These are phyloP conservation scores for Collybia sordida DNA, from an alignment of 768 basidiomycete species.

Conservation along the genomic window DNA sequence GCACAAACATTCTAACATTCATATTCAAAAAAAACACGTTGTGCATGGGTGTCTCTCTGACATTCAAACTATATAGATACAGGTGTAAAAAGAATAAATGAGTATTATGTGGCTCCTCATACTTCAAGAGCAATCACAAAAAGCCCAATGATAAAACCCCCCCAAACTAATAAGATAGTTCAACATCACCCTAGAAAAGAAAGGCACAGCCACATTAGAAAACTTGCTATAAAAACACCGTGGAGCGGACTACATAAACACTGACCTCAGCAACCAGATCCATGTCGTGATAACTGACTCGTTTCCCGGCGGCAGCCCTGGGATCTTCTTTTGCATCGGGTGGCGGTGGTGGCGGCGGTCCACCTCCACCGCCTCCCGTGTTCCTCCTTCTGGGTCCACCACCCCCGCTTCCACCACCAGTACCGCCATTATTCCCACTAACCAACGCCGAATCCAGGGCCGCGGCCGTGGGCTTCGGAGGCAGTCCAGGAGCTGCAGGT, in stretches of 20 bases:
- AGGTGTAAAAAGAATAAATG: slow-evolving; percentile 1
- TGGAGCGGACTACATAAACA: slow-evolving; percentile 10
- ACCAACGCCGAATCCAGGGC: slow-evolving; percentile 51
- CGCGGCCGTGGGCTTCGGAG: slow-evolving; percentile 70
- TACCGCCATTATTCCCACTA: slow-evolving; percentile 43
- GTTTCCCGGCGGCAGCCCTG: slow-evolving; percentile 81
- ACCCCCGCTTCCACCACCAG: slow-evolving; percentile 36
- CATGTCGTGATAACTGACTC: slow-evolving; percentile 95
- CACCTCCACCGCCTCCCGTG: slow-evolving; percentile 35
- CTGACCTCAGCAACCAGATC: slow-evolving; percentile 82
- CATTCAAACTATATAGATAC: slow-evolving; percentile 1
- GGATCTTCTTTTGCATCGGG: slow-evolving; percentile 93
- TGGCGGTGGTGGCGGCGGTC: slow-evolving; percentile 75
- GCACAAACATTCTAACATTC: too few relatives aligned
- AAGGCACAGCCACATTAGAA: slow-evolving; percentile 6
- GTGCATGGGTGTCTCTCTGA: too few relatives aligned
- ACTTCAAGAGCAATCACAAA: neutral
- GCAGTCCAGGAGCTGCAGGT: slow-evolving; percentile 71
- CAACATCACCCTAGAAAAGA: slow-evolving; percentile 53
- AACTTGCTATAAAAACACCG: too few relatives aligned
- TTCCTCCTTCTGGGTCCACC: slow-evolving; percentile 35
- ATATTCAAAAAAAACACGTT: too few relatives aligned
- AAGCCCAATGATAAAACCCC: neutral
- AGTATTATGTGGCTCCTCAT: slow-evolving; percentile 1
- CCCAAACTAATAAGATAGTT: slow-evolving; percentile 45